A percentile compares a stretch with the other conserved stretches of the same genome.
phyloP scores from a whole-genome alignment of 805 yeast genomes.

The Lachancea waltii region DNA sequence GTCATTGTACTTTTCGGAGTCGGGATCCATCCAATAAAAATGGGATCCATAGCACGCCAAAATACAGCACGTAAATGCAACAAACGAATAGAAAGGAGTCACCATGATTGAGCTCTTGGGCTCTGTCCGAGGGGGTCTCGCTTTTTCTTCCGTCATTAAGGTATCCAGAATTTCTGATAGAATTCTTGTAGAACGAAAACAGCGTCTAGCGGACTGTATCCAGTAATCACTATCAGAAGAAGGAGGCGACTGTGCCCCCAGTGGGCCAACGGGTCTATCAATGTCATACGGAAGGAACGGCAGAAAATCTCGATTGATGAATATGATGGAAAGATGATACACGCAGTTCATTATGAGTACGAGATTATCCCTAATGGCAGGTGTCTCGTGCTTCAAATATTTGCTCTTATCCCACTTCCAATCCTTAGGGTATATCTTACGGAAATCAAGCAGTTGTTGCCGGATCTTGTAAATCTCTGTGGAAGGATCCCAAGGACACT shows the following conservation, averaged over 20 bases:
- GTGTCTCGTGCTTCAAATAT: not conserved
- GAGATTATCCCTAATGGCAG: not conserved
- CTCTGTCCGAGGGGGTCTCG: not conserved
- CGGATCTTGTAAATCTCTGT: conserved; percentile 5
- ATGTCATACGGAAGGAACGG: conserved; percentile 10
- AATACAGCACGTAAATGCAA: conserved; percentile 10
- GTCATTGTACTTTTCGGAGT: conserved; percentile 4
- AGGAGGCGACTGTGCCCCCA: conserved; percentile 6
- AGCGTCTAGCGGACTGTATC: conserved; percentile 6
- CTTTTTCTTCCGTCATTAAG: conserved; percentile 1
- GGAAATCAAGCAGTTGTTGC: conserved; percentile 2
- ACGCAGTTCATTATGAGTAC: conserved; percentile 8
- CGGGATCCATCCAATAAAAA: conserved; percentile 12
- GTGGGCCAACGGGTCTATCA: conserved; percentile 9
- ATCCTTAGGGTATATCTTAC: conserved; percentile 4
- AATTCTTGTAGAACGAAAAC: conserved; percentile 4
- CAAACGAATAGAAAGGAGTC: conserved; percentile 9
- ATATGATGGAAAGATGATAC: conserved; percentile 3
- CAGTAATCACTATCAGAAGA: conserved; percentile 8
- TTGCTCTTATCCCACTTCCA: conserved; percentile 7
- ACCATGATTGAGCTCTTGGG: conserved; percentile 1
- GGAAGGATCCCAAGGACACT: conserved; percentile 11
- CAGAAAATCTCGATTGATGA: conserved; percentile 9
- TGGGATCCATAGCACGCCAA: conserved; percentile 9
- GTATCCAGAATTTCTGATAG: conserved; percentile 7